phyloP scores from a whole-genome alignment of 1,139 yeast genomes.

The Suhomyces bokatorum region DNA sequence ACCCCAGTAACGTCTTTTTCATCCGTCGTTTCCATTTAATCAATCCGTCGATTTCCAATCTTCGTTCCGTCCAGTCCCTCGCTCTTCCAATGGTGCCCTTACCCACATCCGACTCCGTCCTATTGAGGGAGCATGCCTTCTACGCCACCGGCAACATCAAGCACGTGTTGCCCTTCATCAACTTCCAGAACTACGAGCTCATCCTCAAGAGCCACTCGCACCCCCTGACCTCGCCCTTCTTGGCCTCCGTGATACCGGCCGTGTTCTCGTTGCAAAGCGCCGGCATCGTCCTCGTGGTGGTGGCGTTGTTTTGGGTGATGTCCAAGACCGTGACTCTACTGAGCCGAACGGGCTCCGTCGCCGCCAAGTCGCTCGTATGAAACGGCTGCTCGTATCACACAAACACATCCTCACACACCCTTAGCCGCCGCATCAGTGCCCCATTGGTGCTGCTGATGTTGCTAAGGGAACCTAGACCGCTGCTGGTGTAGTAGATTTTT shows the following conservation, averaged over 20 bases:
- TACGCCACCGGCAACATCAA: constrained; percentile 27
- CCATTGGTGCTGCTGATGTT: too few relatives aligned
- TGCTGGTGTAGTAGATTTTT: too few relatives aligned
- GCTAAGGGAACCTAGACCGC: too few relatives aligned
- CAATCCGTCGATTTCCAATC: too few relatives aligned
- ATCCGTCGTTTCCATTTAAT: background rate
- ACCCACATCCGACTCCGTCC: constrained; percentile 24
- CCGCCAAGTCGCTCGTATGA: too few relatives aligned
- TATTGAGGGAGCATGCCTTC: constrained; percentile 34
- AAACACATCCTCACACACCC: too few relatives aligned
- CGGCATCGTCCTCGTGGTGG: background rate
- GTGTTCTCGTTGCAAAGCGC: background rate
- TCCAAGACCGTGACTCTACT: background rate
- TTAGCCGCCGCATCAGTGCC: too few relatives aligned
- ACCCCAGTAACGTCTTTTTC: too few relatives aligned
- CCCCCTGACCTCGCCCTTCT: background rate
- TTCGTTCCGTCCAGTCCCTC: too few relatives aligned
- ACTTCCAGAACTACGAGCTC: constrained; percentile 19
- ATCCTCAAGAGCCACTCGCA: constrained; percentile 8
- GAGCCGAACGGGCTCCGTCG: too few relatives aligned
- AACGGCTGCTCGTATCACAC: too few relatives aligned
- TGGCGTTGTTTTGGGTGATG: background rate
- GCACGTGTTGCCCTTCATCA: constrained; percentile 20
- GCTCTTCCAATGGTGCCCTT: constrained; percentile 19
- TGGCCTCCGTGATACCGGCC: background rate